Evolutionary conservation across 257 asterid species (phyloP), one percentile per base, ranked within the genome.

Genomic region (Leonotis leonurus): DNA sequence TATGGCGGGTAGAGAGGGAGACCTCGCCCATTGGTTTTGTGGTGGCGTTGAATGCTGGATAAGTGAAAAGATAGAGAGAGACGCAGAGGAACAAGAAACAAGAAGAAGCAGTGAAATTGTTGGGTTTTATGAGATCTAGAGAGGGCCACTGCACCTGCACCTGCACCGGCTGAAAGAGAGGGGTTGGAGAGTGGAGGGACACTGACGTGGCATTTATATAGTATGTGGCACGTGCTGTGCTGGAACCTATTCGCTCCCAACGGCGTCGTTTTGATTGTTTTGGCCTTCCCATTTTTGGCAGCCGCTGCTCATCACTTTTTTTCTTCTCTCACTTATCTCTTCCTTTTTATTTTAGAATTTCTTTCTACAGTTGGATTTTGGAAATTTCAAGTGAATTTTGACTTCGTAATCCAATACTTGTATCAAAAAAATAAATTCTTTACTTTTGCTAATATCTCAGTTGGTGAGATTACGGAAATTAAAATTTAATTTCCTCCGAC

Each of bases 1-100:
- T 9, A 40, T 18, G 32, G 17, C 7, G 17, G 30, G 1, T 4
- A 7, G n/a, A 26, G 20, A 48, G 57, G 46, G 8, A 41, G 22
- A 74, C 80, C 76, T 75, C 80, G 59, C 73, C 80, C 80, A 75
- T 69, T 45, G 21, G 17, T 45, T 67, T 13, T 12, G 3, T 1
- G 26, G 0, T 16, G 25, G 60, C 53, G 59, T 27, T 51, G 33
- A 52, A 43, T 9, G 29, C 13, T 11, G 4, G 41, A 36, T 26
- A 18, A 56, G 13, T 1, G n/a, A 27, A 64, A 30, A 72, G n/a
- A 56, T 35, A 73, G 62, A 61, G 61, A 41, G 57, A 55, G 29
- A 37, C 33, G 30, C 58, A 53, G 53, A 59, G 58, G 22, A 51
- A 8, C 46, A 32, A 6, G 6, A 6, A 3, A n/a, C n/a, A n/a